Evolutionary conservation across 2,329 filamentous ascomycete species (phyloP), one percentile per base, ranked within the genome.

Genomic region (Bipolaris zeicola): DNA sequence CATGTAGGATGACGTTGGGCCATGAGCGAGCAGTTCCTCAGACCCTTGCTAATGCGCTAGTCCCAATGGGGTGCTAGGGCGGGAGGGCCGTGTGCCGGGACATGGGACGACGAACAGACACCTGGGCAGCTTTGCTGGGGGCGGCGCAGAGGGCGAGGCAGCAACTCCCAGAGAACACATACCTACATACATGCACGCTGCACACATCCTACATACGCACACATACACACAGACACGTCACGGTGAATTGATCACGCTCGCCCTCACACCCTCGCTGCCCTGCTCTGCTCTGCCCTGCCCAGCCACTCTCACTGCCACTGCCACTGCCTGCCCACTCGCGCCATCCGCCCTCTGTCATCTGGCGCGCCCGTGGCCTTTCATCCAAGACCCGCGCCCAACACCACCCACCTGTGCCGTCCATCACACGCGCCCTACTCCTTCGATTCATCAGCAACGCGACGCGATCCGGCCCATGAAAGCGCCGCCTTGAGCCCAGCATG

Each of bases 401-500:
- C 57, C 62, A 57, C 63, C 60, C 57, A 65, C 60, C 59, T 58
- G 55, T 56, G 52, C 61, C 58, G 45, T 60, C 48, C 58, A 47
- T 60, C 48, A 31, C 52, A 42, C 51, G 28, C 34, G 41, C 48
- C 31, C 20, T 42, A 33, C 39, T 13, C 22, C 51, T 43, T 56
- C 61, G 14, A 24, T 51, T 55, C 45, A 51, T 33, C 44, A 18
- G 10, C 11, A 26, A 46, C 46, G 55, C 58, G 11, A 31, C 26
- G 33, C 57, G 45, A 56, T 61, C 26, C 8, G 71, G 67, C 65
- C 42, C 63, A 75, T 73, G 72, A 68, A 52, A 63, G 51, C 57
- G 38, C 60, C 24, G 55, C 50, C 57, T 38, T 72, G 57, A 72
- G 60, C 63, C 62, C 65, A 70, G 60, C 65, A 78, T 78, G 76